Conservation (phyloP, 345 rosid genomes). For the Litchi chinensis region DNA sequence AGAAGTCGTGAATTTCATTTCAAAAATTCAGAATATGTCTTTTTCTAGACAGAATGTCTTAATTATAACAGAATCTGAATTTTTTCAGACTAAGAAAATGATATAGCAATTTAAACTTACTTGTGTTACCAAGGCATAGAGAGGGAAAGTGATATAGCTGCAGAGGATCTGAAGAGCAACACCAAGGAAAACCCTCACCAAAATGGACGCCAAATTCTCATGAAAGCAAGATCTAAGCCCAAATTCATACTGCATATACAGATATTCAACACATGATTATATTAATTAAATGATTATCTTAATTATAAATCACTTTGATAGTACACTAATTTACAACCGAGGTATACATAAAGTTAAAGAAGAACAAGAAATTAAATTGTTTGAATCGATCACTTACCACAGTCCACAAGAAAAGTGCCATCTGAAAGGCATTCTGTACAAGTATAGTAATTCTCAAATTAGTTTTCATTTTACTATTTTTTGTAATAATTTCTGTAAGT, state of each 20-base stretch:
- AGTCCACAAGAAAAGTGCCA: conserved; percentile 57
- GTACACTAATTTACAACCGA: too few species aligned
- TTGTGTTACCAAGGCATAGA: conserved; percentile 56
- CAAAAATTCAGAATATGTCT: too few species aligned
- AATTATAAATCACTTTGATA: not conserved
- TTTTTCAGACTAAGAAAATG: too few species aligned
- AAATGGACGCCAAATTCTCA: conserved; percentile 29
- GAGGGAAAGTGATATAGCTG: conserved; percentile 65
- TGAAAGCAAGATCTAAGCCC: conserved; percentile 45
- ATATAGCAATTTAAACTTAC: conserved; percentile 31
- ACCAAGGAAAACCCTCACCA: conserved; percentile 39
- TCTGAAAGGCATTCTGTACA: conserved; percentile 54
- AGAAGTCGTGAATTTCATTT: too few species aligned
- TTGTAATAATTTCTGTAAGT: too few species aligned
- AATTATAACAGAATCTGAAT: too few species aligned
- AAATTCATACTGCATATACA: conserved; percentile 39
- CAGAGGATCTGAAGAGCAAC: conserved; percentile 49
- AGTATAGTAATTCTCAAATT: not conserved
- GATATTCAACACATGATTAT: too few species aligned
- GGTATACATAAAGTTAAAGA: too few species aligned
- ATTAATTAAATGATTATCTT: too few species aligned
- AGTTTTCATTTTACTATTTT: not conserved
- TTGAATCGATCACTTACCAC: conserved; percentile 30
- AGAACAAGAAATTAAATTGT: too few species aligned
- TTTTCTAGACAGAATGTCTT: too few species aligned